Base-by-base conservation (phyloP, 805 yeast species). In the Scheffersomyces stipitis region DNA sequence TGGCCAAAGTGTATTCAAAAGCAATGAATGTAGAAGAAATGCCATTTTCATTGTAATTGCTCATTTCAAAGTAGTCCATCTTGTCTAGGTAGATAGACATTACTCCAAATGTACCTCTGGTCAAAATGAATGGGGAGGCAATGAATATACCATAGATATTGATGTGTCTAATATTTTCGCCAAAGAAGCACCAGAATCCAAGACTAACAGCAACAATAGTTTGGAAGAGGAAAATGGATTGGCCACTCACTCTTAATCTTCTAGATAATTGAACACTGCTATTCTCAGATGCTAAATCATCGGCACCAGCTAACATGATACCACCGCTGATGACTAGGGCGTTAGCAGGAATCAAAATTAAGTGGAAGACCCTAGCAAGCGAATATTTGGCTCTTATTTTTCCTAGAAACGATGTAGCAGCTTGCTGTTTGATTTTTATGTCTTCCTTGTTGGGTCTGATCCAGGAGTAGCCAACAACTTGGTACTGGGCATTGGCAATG, bases 41-140 rank as follows among this genome's bases (percentile, higher is more conserved):
- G 2, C 44, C 44, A 13, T 30, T 18, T n/a, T n/a, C n/a, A n/a
- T n/a, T n/a, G 28, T 45, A 48, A 33, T 45, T 45, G 23, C 38
- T 28, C 22, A 41, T 36, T 29, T 45, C 20, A 29, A 28, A 49
- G 37, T 45, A 43, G 41, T 43, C 34, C 51, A 49, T 47, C 18
- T 41, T 27, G 24, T 30, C 20, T 28, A 49, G 40, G 37, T 37
- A 45, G 18, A 49, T 47, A 20, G 46, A 39, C 37, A 47, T 32
- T 9, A 48, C 30, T 2, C 50, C 50, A 27, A 45, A 49, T 17
- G 45, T 34, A 18, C 50, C 49, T 31, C 52, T 31, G 15, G 48
- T 49, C 15, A 49, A 16, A 30, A 49, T 30, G 28, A 49, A 43
- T 2, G 52, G 52, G 3, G 42, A 36, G 1, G 41, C 46, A n/a